These are phyloP conservation scores for Xenosphaeropsis pyriputrescens DNA, from an alignment of 2,329 filamentous ascomycete species.

Conservation along the genomic window DNA sequence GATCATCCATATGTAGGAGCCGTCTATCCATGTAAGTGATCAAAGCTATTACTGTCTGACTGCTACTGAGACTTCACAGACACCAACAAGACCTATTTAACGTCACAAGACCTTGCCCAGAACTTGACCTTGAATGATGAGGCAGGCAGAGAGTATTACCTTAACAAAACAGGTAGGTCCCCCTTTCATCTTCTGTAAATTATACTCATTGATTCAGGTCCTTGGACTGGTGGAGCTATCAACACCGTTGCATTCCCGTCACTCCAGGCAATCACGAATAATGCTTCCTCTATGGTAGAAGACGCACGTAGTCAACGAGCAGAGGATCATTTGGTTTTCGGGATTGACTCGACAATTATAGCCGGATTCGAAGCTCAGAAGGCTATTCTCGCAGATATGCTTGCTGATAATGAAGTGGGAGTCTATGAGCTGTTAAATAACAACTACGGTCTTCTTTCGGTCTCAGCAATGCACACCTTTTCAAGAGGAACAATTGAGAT, in stretches of 20 bases:
- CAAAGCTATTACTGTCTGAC: no score
- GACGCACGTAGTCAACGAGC: constrained; percentile 7
- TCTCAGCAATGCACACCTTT: no score
- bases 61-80: no score
- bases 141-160: constrained; percentile 11
- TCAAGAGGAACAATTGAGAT: no score
- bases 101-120: no score
- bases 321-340: constrained; percentile 6
- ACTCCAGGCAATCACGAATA: constrained; percentile 8
- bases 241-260: constrained; percentile 14
- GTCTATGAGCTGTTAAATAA: constrained; percentile 12
- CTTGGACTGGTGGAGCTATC: constrained; percentile 12
- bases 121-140: constrained; percentile 1
- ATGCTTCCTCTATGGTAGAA: constrained; percentile 3
- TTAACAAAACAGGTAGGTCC: constrained; percentile 10
- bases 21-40: constrained; percentile 10
- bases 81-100: no score
- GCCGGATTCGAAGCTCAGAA: constrained; percentile 11
- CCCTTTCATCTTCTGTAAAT: not conserved
- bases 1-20: constrained; percentile 22
- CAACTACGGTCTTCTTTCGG: constrained; percentile 9
- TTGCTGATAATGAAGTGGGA: constrained; percentile 8
- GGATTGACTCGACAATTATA: constrained; percentile 8
- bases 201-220: constrained; percentile 5
- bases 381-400: constrained; percentile 5